Percentiles rank a stretch among this genome's conserved stretches.
phyloP scores from a whole-genome alignment of 306 rosid genomes.

The Begonia masoniana region DNA sequence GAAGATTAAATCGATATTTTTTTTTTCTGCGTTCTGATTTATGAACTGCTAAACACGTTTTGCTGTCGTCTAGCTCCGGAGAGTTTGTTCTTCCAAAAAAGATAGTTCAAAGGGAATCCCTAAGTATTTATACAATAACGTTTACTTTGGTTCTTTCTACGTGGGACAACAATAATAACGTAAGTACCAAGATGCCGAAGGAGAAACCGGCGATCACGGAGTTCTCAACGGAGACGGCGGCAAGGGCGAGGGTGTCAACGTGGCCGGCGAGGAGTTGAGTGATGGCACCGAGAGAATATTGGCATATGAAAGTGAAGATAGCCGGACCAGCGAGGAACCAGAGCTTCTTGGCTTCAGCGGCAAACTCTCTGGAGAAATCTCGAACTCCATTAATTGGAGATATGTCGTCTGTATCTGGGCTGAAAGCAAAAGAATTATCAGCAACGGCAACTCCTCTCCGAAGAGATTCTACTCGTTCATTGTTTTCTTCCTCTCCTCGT shows the following conservation, averaged over 20 bases:
- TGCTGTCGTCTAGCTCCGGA: too few relatives aligned
- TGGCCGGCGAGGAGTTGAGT: conserved; percentile 82
- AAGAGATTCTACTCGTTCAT: conserved; percentile 11
- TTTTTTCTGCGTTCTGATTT: too few relatives aligned
- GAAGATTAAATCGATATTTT: too few relatives aligned
- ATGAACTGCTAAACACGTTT: too few relatives aligned
- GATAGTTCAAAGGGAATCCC: too few relatives aligned
- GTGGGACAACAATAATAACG: too few relatives aligned
- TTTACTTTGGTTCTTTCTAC: too few relatives aligned
- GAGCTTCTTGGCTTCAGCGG: conserved; percentile 45
- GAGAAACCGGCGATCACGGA: conserved; percentile 91
- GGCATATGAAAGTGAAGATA: conserved; percentile 66
- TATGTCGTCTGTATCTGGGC: conserved; percentile 42
- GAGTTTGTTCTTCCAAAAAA: too few relatives aligned
- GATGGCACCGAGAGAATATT: conserved; percentile 81
- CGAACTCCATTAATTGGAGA: conserved; percentile 24
- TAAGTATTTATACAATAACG: too few relatives aligned
- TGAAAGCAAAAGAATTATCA: conserved; percentile 25
- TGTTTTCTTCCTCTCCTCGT: not conserved
- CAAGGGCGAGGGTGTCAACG: conserved; percentile 55
- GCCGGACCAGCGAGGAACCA: conserved; percentile 95
- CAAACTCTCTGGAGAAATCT: conserved; percentile 38
- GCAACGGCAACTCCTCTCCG: conserved; percentile 10
- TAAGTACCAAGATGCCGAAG: conserved; percentile 55
- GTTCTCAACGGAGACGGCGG: conserved; percentile 80